Percentiles rank a stretch among this genome's conserved stretches.
Evolutionary conservation across 345 rosid genomes (phyloP).

Genomic region (Orychophragmus violaceus): DNA sequence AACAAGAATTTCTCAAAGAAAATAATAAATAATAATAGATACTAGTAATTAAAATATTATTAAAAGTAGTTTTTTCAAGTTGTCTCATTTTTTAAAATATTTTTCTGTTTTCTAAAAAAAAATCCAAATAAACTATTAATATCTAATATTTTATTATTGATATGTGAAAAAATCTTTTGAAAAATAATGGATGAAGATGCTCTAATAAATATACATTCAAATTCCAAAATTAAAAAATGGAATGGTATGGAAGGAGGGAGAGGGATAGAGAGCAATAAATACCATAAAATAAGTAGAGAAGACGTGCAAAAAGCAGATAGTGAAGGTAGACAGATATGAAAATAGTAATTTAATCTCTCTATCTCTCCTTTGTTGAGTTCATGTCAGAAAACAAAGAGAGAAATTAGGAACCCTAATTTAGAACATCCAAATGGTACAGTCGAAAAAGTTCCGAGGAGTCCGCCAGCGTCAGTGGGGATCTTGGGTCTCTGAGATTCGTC

Average conservation of each 20-base stretch:
- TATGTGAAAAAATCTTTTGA: no score
- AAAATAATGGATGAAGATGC: no score
- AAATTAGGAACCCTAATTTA: neutral
- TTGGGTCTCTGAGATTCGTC: neutral
- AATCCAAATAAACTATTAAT: no score
- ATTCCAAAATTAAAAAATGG: no score
- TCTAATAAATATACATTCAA: no score
- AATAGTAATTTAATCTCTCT: neutral
- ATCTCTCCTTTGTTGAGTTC: neutral
- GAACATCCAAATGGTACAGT: neutral
- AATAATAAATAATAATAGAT: no score
- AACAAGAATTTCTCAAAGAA: no score
- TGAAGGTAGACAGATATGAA: neutral
- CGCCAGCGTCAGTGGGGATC: neutral
- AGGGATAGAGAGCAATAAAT: neutral
- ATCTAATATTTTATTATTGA: no score
- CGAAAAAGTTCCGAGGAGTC: neutral
- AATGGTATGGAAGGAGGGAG: neutral
- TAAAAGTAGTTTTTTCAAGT: no score
- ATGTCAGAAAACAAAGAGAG: neutral
- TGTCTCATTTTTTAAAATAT: no score
- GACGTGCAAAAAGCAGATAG: neutral
- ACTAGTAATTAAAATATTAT: no score
- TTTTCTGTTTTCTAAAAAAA: no score
- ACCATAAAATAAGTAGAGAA: neutral